Evolutionary conservation across 352 stramenopile species (phyloP), one percentile per base, ranked within the genome.

Genomic region (Phytophthora megakarya): DNA sequence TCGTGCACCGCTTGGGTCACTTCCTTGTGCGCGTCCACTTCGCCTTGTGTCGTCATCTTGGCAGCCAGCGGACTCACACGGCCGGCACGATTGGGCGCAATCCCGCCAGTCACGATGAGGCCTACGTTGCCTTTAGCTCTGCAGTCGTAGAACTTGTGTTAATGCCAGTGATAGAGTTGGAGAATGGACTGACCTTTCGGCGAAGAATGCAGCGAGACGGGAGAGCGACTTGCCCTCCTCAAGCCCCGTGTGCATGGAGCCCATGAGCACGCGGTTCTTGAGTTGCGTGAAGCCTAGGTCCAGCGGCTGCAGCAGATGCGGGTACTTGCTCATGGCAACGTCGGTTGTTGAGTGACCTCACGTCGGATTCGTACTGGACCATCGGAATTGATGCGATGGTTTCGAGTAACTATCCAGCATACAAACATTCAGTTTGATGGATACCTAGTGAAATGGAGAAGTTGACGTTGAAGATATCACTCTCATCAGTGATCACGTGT

Each of bases 1-100:
- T 81, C 81, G 72, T 99, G 97, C 21, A 99, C 96, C 12, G 94
- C 92, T 10, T 88, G 61, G 0, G 97, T 99, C 39, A 99, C 95
- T 51, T 97, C 78, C 64, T 91, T 84, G 77, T 99, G 97, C 13
- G 76, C 75, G 12, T 90, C 75, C 42, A 96, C 89, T 75, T 99
- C 96, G 10, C 75, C 57, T 30, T 85, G 75, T 3, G 79, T 98
- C 23, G 90, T 97, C 7, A 99, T 67, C 78, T 99, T 98, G 23
- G 91, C 91, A 10, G 95, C 94, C 66, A 98, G 86, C 18, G 96
- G 96, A 61, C 81, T 95, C 25, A 98, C 91, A 63, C 92, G 95
- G 55, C 97, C 97, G 13, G 83, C 88, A 45, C 91, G 76, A 71
- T 99, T 99, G 15, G 97, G 97, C 22, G 95, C 84, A 43, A 99